These are phyloP conservation scores for Theobroma grandiflorum DNA, from an alignment of 441 rosid genomes.

Conservation along the genomic window DNA sequence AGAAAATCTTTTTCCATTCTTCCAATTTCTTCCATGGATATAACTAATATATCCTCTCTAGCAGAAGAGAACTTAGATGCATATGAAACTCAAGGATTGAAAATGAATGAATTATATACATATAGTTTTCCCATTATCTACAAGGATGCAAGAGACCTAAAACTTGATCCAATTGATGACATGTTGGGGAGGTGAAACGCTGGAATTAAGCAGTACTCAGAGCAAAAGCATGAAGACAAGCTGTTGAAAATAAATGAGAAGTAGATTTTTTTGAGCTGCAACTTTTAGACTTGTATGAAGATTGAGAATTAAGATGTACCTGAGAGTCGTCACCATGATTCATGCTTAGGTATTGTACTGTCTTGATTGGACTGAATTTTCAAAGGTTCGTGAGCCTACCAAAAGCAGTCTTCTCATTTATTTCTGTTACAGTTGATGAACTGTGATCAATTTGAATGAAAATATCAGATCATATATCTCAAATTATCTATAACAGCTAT, in stretches of 20 bases:
- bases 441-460: neutral
- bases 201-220: neutral
- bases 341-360: neutral
- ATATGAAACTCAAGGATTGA: neutral
- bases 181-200: neutral
- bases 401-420: neutral
- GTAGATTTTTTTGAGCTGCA: neutral
- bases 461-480: too few species aligned
- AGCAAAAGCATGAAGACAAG: neutral
- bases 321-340: constrained; percentile 8
- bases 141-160: neutral
- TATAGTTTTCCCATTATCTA: neutral
- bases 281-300: neutral
- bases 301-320: neutral
- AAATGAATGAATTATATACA: neutral
- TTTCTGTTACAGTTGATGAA: neutral
- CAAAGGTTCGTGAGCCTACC: neutral
- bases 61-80: neutral
- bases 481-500: neutral
- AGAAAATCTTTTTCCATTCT: neutral
- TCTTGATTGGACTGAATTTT: neutral
- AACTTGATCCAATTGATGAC: neutral
- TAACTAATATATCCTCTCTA: too few species aligned
- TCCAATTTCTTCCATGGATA: neutral
- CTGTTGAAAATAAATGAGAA: neutral